Evolutionary conservation across 371 early-diverging fungal genomes (phyloP).

Genomic region (Mortierella polycephala): DNA sequence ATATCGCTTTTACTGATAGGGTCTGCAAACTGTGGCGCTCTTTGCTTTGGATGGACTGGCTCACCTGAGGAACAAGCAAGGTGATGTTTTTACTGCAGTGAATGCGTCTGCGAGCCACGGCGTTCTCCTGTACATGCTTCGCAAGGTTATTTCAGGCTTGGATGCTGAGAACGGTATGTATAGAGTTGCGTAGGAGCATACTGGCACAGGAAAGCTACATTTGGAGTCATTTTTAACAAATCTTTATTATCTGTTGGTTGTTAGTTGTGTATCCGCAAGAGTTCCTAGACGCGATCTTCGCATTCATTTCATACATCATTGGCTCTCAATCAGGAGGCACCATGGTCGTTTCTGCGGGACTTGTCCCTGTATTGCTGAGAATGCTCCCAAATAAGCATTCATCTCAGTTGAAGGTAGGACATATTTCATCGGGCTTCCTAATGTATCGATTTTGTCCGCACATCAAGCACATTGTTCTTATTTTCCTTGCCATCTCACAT

Average conservation of each 20-base stretch:
- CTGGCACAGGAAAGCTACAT: neutral
- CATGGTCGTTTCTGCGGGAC: constrained; percentile 91
- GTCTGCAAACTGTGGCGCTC: constrained; percentile 81
- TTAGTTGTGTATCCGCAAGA: constrained; percentile 69
- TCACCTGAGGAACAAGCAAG: constrained; percentile 77
- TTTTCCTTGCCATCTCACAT: neutral
- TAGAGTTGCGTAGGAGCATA: neutral
- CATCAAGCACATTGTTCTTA: neutral
- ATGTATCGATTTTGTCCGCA: neutral
- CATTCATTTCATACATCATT: constrained; percentile 79
- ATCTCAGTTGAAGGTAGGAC: constrained; percentile 66
- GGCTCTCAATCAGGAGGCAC: constrained; percentile 86
- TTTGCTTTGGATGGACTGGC: constrained; percentile 87
- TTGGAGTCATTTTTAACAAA: neutral
- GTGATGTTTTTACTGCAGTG: constrained; percentile 84
- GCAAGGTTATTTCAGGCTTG: constrained; percentile 68
- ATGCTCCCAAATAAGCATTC: constrained; percentile 64
- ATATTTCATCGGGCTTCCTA: neutral
- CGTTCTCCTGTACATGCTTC: constrained; percentile 80
- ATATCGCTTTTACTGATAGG: constrained; percentile 41
- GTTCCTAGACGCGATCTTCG: constrained; percentile 85
- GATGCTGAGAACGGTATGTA: constrained; percentile 56
- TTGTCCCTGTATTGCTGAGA: constrained; percentile 79
- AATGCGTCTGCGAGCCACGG: constrained; percentile 97
- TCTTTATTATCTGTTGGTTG: neutral